Percentiles rank a stretch among this genome's conserved stretches.
These are phyloP conservation scores for Aspergillus sp. DNA, from an alignment of 2,329 filamentous ascomycete genomes.

Conservation along the genomic window DNA sequence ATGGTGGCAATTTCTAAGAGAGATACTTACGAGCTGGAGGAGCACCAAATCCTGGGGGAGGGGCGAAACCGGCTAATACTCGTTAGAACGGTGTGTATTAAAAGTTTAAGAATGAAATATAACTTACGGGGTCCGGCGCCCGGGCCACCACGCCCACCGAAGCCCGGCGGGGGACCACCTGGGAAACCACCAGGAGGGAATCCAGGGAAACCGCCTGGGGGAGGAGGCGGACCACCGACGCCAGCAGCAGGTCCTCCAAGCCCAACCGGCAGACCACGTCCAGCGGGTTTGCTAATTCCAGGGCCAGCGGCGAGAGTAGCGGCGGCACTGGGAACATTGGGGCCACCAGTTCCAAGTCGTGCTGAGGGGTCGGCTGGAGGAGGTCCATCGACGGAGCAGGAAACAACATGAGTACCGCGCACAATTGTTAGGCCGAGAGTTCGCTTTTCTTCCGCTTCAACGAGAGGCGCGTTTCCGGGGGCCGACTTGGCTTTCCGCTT, in stretches of 20 bases:
- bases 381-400: constrained; percentile 90
- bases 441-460: constrained; percentile 94
- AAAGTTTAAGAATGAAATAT: not conserved
- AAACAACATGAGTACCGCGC: constrained; percentile 91
- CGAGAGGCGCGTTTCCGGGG: constrained; percentile 61
- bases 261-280: constrained; percentile 78
- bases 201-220: constrained; percentile 55
- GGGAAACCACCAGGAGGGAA: constrained; percentile 56
- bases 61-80: constrained; percentile 45
- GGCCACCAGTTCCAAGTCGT: constrained; percentile 74
- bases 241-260: constrained; percentile 87
- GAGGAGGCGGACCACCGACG: constrained; percentile 75
- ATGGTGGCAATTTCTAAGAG: constrained; percentile 13
- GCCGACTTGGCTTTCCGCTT: constrained; percentile 76
- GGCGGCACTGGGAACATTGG: constrained; percentile 56
- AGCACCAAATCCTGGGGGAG: constrained; percentile 49
- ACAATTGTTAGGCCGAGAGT: constrained; percentile 95
- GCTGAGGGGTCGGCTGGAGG: constrained; percentile 91
- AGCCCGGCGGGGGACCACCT: constrained; percentile 50
- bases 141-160: constrained; percentile 53
- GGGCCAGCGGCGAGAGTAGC: constrained; percentile 77
- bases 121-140: constrained; percentile 53
- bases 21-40: constrained; percentile 44
- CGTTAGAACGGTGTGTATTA: not conserved
- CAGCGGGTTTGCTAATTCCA: constrained; percentile 87